These are phyloP conservation scores for Aureobasidium zeae DNA, from an alignment of 2,329 filamentous ascomycete genomes.

Conservation along the genomic window DNA sequence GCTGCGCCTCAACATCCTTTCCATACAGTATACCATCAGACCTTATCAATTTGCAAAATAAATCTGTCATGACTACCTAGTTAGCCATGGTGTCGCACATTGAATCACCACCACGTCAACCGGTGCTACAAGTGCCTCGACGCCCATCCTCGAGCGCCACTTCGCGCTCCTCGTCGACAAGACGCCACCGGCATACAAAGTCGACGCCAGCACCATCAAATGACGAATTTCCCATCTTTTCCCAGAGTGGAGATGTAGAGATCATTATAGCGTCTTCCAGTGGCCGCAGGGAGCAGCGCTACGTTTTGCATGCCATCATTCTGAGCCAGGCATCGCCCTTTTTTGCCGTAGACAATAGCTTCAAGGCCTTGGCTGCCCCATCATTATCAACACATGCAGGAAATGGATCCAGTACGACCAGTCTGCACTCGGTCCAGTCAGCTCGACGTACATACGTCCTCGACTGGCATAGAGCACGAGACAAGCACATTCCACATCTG, in stretches of 20 bases:
- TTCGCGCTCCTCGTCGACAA: conserved; percentile 47
- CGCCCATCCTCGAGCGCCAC: conserved; percentile 56
- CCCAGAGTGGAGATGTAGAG: conserved; percentile 85
- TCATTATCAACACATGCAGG: too few species aligned
- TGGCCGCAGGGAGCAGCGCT: conserved; percentile 66
- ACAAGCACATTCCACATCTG: conserved; percentile 76
- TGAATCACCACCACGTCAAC: conserved; percentile 38
- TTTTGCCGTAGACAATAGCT: conserved; percentile 67
- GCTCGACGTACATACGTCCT: conserved; percentile 77
- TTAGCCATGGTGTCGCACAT: conserved; percentile 58
- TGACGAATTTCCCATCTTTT: conserved; percentile 88
- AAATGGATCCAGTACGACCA: conserved; percentile 1
- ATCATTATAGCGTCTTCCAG: conserved; percentile 58
- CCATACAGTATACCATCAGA: too few species aligned
- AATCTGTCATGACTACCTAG: too few species aligned
- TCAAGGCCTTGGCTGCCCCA: too few species aligned
- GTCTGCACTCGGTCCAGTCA: background rate
- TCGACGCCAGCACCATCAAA: conserved; percentile 52
- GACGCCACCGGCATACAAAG: conserved; percentile 60
- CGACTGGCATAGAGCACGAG: conserved; percentile 58
- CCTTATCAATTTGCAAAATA: too few species aligned
- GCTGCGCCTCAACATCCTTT: conserved; percentile 1
- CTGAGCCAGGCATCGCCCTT: conserved; percentile 86
- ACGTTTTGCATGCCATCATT: conserved; percentile 79
- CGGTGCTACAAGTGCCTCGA: conserved; percentile 29